Evolutionary conservation across 1,284 basidiomycete genomes (phyloP), one percentile per base, ranked within the genome.

Genomic region (Ceratorhiza oryzae-sativae): DNA sequence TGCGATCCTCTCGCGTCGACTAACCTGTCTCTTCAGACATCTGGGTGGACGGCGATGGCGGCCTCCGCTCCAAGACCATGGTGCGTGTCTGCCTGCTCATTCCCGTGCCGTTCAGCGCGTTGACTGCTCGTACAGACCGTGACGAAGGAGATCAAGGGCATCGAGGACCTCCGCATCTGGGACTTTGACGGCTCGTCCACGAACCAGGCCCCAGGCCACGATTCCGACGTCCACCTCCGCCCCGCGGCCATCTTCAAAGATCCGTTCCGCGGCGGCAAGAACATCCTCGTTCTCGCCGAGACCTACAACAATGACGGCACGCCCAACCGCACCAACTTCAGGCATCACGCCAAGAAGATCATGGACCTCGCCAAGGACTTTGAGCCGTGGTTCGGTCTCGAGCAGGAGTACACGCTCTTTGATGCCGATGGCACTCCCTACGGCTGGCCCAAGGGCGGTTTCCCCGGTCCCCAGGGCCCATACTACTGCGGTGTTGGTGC

Each of bases 401-500:
- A 99, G 85, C 97, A 99, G 83, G 97, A 99, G 82, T 99, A 98
- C 87, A 98, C 97, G 77, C 91, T 99, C 77, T 94, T 99, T 78
- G 96, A 95, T 81, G 86, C 86, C 77, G 97, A 99, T 80, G 96
- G 92, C 77, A 53, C 49, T 12, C 97, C 97, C 71, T 94, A 87
- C 82, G 96, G 95, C 74, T 99, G 97, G 97, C 95, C 97, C 80
- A 94, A 94, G 84, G 94, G 95, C 77, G 97, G 97, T 84, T 99
- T 98, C 92, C 97, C 97, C 75, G 97, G 93, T 79, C 97, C 97
- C 76, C 97, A 99, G 83, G 97, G 97, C 75, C 97, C 97, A 63
- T 99, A 99, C 85, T 99, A 99, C 86, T 99, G 97, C 80, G 97
- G 97, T 87, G 97, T 97, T 82, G 97, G 97, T 92, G 82, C 80